Base-by-base conservation (phyloP, 495 filamentous ascomycete genomes). In the Trichoderma orchidacearum region DNA sequence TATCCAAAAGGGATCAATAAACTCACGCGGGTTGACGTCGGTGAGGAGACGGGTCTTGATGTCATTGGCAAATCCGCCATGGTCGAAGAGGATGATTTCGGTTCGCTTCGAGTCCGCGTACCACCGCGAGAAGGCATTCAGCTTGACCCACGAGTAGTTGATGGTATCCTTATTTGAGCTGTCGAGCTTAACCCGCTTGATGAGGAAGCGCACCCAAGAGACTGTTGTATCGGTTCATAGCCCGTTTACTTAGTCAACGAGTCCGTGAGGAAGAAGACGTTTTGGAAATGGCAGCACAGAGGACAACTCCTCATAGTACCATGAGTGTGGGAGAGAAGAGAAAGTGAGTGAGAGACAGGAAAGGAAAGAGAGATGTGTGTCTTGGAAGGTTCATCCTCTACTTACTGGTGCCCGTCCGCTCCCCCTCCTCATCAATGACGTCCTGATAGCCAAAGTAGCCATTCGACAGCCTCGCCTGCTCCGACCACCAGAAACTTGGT, bases 81-180 rank as follows among this genome's bases (percentile, higher is more conserved):
- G 64, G 54, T 73, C 70, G 51, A 74, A 72, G 18, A 68, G 27
- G 3, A 75, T 48, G 11, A 74, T 45, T 1, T 62, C 58, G 0
- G 68, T 72, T 35, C 66, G 66, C 5, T 61, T 58, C 4, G 57
- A 60, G 5, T 53, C 17, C 3, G 23, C 31, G 12, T 60, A 8
- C 70, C 68, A 73, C 30, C 63, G 52, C 17, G 65, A 62, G 30
- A 67, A 72, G 23, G 67, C 35, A 36, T 71, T 73, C 18, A 70
- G 45, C 54, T 68, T 70, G 32, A 62, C 58, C 69, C 69, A 71
- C 3, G 52, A 1, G 53, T 71, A 71, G 15, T 27, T n/a, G 21
- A 35, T 54, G 7, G 27, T 18, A 7, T 27, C 30, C 5, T 48
- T 11, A 7, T 27, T 17, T n/a, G 25, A 7, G 30, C 3, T 9